These are phyloP conservation scores for Chiua virens DNA, from an alignment of 768 basidiomycete species.

Conservation along the genomic window DNA sequence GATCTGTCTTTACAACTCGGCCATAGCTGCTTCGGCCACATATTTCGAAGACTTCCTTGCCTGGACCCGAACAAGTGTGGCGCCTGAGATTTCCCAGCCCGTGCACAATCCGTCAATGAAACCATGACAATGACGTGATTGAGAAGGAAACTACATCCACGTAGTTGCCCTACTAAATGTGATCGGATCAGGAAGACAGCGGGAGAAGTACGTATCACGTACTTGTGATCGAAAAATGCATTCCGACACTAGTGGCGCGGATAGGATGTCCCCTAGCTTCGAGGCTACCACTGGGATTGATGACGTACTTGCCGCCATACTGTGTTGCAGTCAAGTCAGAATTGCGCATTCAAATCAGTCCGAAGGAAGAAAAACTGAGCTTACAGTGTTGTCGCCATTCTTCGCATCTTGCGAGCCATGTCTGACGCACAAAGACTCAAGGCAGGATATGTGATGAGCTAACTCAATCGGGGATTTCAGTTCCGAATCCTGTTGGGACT, in stretches of 20 bases:
- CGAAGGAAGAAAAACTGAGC: slow-evolving; percentile 15
- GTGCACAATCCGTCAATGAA: slow-evolving; percentile 29
- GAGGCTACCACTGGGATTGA: slow-evolving; percentile 83
- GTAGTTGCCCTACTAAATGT: slow-evolving; percentile 66
- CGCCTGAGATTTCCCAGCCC: slow-evolving; percentile 80
- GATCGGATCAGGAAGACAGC: background rate
- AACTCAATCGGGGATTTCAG: background rate
- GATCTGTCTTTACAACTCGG: slow-evolving; percentile 34
- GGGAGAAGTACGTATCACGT: slow-evolving; percentile 23
- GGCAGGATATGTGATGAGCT: slow-evolving; percentile 81
- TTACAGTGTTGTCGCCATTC: slow-evolving; percentile 72
- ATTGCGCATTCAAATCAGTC: background rate
- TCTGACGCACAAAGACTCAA: slow-evolving; percentile 64
- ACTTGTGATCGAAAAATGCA: slow-evolving; percentile 84
- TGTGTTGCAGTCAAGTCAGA: slow-evolving; percentile 20
- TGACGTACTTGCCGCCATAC: slow-evolving; percentile 81
- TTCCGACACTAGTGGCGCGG: slow-evolving; percentile 75
- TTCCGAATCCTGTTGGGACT: background rate
- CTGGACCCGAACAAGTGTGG: slow-evolving; percentile 70
- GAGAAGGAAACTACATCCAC: slow-evolving; percentile 50
- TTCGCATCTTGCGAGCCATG: slow-evolving; percentile 74
- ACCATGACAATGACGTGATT: background rate
- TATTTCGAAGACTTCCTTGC: slow-evolving; percentile 55
- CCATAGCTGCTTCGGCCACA: slow-evolving; percentile 28
- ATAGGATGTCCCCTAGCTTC: slow-evolving; percentile 84